Evolutionary conservation across 2,329 filamentous ascomycete species (phyloP), one percentile per base, ranked within the genome.

Genomic region (Arthroderma uncinatum): DNA sequence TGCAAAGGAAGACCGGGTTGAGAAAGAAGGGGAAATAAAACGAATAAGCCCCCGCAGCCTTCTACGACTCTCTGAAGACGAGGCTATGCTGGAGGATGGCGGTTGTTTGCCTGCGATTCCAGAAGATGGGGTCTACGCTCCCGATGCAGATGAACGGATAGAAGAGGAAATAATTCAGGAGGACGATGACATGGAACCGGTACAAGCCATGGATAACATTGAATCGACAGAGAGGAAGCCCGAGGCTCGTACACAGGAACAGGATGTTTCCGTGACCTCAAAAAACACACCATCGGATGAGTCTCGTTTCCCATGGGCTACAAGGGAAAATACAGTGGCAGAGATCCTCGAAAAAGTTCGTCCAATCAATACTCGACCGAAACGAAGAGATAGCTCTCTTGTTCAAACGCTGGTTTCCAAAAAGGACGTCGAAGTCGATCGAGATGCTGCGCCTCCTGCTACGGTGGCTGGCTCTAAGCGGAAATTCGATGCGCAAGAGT

Each of bases 71-170:
- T 37, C 56, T 19, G 44, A 21, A 16, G 50, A 47, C 28, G 44
- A 34, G 21, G n/a, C 40, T 4, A 8, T 19, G 8, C 34, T 56
- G 25, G 64, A 66, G 33, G 60, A 58, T 19, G 66, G 69, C 34
- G 70, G 69, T 34, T 72, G 73, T 60, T 70, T 85, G 62, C 81
- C 82, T 7, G 78, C 77, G 2, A 85, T 85, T 54, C 63, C 74
- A 2, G 82, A 85, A 67, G 78, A 79, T 64, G 8, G 83, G 82
- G 66, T 73, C 70, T 59, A 83, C 77, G 63, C 81, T 81, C 21
- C 71, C 81, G 34, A 54, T 37, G 10, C 23, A 2, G n/a, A n/a
- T 30, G 25, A 33, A 50, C 14, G 19, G 47, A 12, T 6, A 19
- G 47, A 50, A 16, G 28, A 50, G 7, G 47, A 30, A 16, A 25